phyloP scores from a whole-genome alignment of 2,329 filamentous ascomycete species.

The Septoria petroselini region DNA sequence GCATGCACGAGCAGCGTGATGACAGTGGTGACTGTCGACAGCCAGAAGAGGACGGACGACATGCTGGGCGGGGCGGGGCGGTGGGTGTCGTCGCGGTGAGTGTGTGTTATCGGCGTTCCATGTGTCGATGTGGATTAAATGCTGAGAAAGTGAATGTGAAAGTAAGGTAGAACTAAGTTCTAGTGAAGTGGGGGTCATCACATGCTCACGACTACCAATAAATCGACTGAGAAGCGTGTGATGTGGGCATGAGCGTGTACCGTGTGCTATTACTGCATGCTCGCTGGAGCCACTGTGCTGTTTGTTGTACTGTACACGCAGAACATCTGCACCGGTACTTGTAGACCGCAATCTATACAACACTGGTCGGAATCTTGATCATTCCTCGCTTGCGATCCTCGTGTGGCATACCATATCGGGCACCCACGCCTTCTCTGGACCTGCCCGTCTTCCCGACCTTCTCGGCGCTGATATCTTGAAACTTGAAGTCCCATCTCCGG shows the following conservation, averaged over 20 bases:
- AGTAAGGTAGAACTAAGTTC: constrained; percentile 1
- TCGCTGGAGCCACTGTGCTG: constrained; percentile 1
- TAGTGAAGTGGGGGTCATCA: constrained; percentile 14
- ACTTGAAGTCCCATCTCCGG: constrained; percentile 59
- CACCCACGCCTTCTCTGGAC: constrained; percentile 53
- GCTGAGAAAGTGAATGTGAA: neutral
- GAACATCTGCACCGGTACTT: neutral
- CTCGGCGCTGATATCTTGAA: constrained; percentile 57
- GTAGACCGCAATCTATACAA: constrained; percentile 40
- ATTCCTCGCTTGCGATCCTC: constrained; percentile 61
- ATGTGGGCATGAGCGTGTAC: too few species aligned
- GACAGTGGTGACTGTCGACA: constrained; percentile 30
- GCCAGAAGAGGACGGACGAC: constrained; percentile 30
- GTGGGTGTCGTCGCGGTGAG: neutral
- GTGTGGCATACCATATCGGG: constrained; percentile 60
- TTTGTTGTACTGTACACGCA: constrained; percentile 17
- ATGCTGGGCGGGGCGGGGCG: constrained; percentile 13
- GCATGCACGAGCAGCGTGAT: constrained; percentile 36
- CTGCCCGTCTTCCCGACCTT: constrained; percentile 55
- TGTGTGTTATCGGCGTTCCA: neutral
- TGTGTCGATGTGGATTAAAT: constrained; percentile 1
- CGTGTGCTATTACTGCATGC: too few species aligned
- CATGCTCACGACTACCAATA: constrained; percentile 8
- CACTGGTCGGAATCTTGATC: constrained; percentile 61
- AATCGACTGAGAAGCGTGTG: too few species aligned